A percentile compares a stretch with the other conserved stretches of the same genome.
Evolutionary conservation across 495 filamentous ascomycete genomes (phyloP).

Genomic region (Penicillium arizonense): DNA sequence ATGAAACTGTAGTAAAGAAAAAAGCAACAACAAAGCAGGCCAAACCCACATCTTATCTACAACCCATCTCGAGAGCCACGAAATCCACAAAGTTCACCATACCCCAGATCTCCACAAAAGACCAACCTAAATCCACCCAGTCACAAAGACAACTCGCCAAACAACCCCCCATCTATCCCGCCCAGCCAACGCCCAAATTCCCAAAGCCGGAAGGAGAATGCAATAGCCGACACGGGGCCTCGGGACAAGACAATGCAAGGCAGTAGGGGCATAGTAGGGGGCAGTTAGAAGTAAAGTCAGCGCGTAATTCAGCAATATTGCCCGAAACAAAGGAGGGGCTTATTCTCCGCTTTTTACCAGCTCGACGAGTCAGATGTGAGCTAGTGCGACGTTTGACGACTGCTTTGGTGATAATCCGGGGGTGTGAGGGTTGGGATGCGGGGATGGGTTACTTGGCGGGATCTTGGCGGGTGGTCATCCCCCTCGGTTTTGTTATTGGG

Average conservation of each 20-base stretch:
- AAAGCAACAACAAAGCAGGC: no score
- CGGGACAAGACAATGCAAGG: conserved; percentile 1
- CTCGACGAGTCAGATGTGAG: background rate
- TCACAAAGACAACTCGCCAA: background rate
- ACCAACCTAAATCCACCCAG: background rate
- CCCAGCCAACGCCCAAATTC: background rate
- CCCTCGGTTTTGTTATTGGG: background rate
- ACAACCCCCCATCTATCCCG: background rate
- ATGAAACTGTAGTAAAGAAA: no score
- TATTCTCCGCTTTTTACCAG: background rate
- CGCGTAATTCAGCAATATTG: background rate
- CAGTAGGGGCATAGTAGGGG: no score
- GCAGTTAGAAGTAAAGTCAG: background rate
- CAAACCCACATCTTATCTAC: no score
- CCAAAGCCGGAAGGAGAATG: background rate
- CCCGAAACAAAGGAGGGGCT: conserved; percentile 5
- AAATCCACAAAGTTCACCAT: no score
- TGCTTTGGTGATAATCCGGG: conserved; percentile 3
- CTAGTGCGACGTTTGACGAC: background rate
- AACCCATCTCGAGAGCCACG: no score
- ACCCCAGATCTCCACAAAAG: no score
- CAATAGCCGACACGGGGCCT: conserved; percentile 23
- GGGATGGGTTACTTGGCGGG: conserved; percentile 7
- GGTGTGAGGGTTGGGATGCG: conserved; percentile 8
- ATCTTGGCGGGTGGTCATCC: background rate